phyloP scores from a whole-genome alignment of 208 protist species.

The Trypanosoma mega region DNA sequence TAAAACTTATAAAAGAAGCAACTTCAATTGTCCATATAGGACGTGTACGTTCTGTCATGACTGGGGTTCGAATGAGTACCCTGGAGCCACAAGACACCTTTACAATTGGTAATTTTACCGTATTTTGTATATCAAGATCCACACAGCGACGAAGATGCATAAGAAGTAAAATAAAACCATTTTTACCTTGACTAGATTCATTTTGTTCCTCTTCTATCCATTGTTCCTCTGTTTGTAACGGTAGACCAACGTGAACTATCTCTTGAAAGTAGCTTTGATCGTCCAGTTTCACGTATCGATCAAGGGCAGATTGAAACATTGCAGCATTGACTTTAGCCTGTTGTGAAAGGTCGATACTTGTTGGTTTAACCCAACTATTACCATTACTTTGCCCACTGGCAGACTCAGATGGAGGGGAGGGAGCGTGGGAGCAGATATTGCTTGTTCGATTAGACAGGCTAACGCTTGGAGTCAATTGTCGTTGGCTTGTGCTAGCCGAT shows the following conservation, averaged over 20 bases:
- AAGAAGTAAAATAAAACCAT: constrained; percentile 65
- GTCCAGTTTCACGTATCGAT: constrained; percentile 87
- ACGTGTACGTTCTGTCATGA: constrained; percentile 36
- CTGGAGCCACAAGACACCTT: constrained; percentile 61
- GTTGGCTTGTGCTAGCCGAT: constrained; percentile 13
- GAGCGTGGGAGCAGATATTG: neutral
- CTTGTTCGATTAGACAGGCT: constrained; percentile 13
- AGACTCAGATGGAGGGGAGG: constrained; percentile 11
- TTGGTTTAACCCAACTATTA: constrained; percentile 33
- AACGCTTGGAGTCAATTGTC: constrained; percentile 6
- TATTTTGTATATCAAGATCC: constrained; percentile 30
- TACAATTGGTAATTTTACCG: constrained; percentile 53
- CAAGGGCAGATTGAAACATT: constrained; percentile 62
- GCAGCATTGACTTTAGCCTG: constrained; percentile 66
- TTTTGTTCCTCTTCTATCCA: constrained; percentile 37
- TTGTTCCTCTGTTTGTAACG: constrained; percentile 63
- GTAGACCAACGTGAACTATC: constrained; percentile 63
- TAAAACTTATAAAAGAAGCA: constrained; percentile 81
- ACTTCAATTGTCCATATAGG: constrained; percentile 67
- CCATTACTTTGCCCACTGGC: constrained; percentile 4
- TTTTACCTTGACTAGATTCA: constrained; percentile 1
- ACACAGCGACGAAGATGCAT: constrained; percentile 71
- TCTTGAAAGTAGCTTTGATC: constrained; percentile 86
- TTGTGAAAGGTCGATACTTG: constrained; percentile 74
- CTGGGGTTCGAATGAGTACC: constrained; percentile 64